These are phyloP conservation scores for Entomortierella lignicola DNA, from an alignment of 192 early-diverging fungal species.

Conservation along the genomic window DNA sequence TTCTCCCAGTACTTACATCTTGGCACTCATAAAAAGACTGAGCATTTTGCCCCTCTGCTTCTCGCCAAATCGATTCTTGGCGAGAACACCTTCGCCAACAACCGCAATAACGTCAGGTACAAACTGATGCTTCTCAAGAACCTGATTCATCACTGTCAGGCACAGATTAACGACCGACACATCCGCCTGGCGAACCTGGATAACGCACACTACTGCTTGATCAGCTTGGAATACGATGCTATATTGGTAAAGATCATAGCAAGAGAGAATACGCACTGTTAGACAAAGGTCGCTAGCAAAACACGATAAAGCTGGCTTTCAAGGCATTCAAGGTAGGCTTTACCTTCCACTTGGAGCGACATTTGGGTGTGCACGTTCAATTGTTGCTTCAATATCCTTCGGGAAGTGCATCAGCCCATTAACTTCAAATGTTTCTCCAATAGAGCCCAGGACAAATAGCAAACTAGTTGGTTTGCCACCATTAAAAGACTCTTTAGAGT, in stretches of 20 bases:
- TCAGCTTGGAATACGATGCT: conserved; percentile 60
- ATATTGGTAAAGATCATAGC: not conserved
- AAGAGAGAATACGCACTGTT: not conserved
- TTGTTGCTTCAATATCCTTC: conserved; percentile 77
- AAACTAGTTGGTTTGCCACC: conserved; percentile 59
- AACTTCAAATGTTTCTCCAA: conserved; percentile 76
- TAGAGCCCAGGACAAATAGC: conserved; percentile 81
- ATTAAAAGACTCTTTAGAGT: conserved; percentile 63
- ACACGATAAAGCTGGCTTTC: too few relatives aligned
- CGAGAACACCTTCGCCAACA: conserved; percentile 64
- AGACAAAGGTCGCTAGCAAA: not conserved
- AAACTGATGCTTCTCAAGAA: conserved; percentile 78
- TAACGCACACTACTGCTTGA: conserved; percentile 48
- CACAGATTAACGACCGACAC: conserved; percentile 63
- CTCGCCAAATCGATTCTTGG: conserved; percentile 74
- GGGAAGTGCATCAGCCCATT: conserved; percentile 81
- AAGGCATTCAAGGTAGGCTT: not conserved
- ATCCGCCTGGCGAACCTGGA: conserved; percentile 49
- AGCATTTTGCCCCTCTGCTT: conserved; percentile 66
- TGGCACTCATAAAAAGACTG: conserved; percentile 54
- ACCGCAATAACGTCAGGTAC: conserved; percentile 78
- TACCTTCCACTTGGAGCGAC: conserved; percentile 64
- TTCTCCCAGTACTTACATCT: conserved; percentile 42
- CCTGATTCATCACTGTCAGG: conserved; percentile 69
- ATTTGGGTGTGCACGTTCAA: conserved; percentile 73